Evolutionary conservation across 768 basidiomycete genomes (phyloP), one percentile per base, ranked within the genome.

Genomic region (Glaciozyma martinii): DNA sequence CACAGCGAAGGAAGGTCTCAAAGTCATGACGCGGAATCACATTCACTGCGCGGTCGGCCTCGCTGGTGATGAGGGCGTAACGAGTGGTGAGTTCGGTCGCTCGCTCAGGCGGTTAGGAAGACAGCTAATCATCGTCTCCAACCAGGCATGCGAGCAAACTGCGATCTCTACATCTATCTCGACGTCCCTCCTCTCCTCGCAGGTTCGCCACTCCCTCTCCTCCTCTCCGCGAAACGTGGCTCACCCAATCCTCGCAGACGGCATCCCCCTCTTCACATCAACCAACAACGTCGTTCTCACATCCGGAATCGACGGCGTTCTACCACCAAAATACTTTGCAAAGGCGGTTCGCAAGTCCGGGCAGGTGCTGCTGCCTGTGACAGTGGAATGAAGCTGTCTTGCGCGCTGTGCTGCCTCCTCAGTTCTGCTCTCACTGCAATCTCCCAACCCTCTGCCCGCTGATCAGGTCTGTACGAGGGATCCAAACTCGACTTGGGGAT

Each of bases 41-140:
- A 87, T 98, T 46, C 94, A 99, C 76, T 80, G 95, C 19, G 92
- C 93, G 0, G 87, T 91, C 74, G 86, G 87, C 43, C 77, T 88
- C 5, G 78, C 81, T 3, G 83, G 84, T 1, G 77, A 84, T 19
- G 58, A 74, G 3, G 81, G 82, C 8, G 84, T 89, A 56, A 82
- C 86, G 59, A 91, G 89, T 68, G 90, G 91, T 89, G 62, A 30
- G 84, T 27, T 15, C 16, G 25, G 15, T 19, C 18, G 29, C 7
- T 13, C 15, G 5, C 0, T 30, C 8, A 8, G 12, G 1, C 21
- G 18, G 16, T 9, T 5, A n/a, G 29, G 4, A 13, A 49, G 49
- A 16, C 10, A 9, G 18, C 25, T 29, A 13, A 13, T 15, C 21
- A 18, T 23, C 23, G 1, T 29, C 33, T 25, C 21, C 19, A 23